Conservation (phyloP, 805 yeast species). For the Lipomyces japonicus region DNA sequence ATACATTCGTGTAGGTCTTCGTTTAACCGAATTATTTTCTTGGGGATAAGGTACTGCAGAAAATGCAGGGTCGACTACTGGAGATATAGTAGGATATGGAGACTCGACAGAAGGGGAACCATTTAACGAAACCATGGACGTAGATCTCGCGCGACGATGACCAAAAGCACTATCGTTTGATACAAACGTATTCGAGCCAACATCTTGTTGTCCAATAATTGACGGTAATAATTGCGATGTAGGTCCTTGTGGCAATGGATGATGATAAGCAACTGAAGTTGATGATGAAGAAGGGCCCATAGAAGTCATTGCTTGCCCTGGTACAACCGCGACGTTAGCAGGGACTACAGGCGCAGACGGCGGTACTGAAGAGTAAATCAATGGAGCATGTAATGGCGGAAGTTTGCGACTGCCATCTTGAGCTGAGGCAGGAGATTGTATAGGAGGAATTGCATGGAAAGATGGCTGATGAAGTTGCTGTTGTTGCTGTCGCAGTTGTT, state of each 20-base stretch:
- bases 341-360: slow-evolving; percentile 4
- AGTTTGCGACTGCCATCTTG: slow-evolving; percentile 2
- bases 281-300: slow-evolving; percentile 1
- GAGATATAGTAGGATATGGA: slow-evolving; percentile 5
- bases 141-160: slow-evolving; percentile 1
- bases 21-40: slow-evolving; percentile 2
- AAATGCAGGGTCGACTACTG: background rate
- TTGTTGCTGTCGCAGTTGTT: background rate
- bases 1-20: slow-evolving; percentile 19
- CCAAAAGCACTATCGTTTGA: slow-evolving; percentile 6
- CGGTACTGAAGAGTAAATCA: background rate
- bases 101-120: slow-evolving; percentile 3
- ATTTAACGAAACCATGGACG: background rate
- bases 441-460: no score
- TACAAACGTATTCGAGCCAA: slow-evolving; percentile 4
- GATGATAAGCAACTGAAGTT: slow-evolving; percentile 1
- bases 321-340: no score
- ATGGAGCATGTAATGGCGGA: slow-evolving; percentile 10
- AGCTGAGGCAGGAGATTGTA: no score
- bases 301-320: no score
- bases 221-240: no score
- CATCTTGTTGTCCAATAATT: no score
- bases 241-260: slow-evolving; percentile 8
- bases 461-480: background rate
- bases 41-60: background rate